Evolutionary conservation across 2,329 filamentous ascomycete genomes (phyloP), one percentile per base, ranked within the genome.

Genomic region (Pseudogymnoascus verrucosus): DNA sequence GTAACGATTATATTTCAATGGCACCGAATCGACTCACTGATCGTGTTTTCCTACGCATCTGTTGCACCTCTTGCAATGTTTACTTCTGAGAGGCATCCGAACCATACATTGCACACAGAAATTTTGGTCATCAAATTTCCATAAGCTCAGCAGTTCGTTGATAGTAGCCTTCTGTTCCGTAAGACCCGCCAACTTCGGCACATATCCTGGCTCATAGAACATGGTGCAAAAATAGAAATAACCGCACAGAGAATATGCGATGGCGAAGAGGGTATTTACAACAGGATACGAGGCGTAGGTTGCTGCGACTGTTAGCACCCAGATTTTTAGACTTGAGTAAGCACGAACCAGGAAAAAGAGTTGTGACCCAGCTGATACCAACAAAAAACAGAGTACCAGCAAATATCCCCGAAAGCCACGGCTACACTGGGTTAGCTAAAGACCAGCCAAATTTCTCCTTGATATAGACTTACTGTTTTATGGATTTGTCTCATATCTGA

Each of bases 101-200:
- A 96, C 90, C 93, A 98, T 96, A 78, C 95, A 99, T 59, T 86
- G 86, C 28, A 96, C 88, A 75, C 95, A 99, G 72, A 98, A 99
- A 74, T 96, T 93, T 66, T 88, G 81, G 73, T 97, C 93, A 72
- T 99, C 93, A 74, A 93, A 99, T 71, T 91, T 95, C 86, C 91
- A 95, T 68, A 87, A 74, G 64, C 85, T 83, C 67, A 99, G 83
- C 6, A 99, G 82, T 68, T 96, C 90, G 67, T 96, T 89, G 69
- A 99, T 96, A 64, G 89, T 87, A 42, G 88, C 87, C 75, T 93
- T 92, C 75, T 97, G 93, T 74, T 96, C 90, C 26, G 90, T 91
- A 63, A 96, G 89, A 68, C 93, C 93, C 64, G 89, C 88, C 71
- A 93, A 84, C 75, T 96, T 97, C 39, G 95, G 93, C 28, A 99